Percentiles rank a stretch among this genome's conserved stretches.
Conservation (phyloP, 1,284 basidiomycete genomes). For the Irpex rosettiformis region DNA sequence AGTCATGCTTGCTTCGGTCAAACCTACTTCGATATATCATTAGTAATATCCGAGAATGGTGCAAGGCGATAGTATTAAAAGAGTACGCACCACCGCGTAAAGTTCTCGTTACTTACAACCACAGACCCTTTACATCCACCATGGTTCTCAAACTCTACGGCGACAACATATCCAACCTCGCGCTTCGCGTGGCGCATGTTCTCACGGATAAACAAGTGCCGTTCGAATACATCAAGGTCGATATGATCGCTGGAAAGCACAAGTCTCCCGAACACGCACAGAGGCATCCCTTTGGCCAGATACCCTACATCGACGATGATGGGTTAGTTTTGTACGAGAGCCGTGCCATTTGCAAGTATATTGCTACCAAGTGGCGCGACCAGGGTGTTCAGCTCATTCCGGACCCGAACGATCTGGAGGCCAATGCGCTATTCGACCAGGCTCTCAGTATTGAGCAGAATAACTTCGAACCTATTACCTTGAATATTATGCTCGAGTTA, state of each 20-base stretch:
- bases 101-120: too few relatives aligned
- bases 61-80: too few relatives aligned
- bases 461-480: slow-evolving; percentile 48
- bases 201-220: slow-evolving; percentile 12
- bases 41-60: too few relatives aligned
- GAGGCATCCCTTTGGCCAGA: slow-evolving; percentile 62
- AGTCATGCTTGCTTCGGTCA: too few relatives aligned
- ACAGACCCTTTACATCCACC: neutral
- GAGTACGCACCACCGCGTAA: too few relatives aligned
- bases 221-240: slow-evolving; percentile 42
- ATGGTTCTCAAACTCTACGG: neutral
- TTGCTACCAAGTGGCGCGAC: slow-evolving; percentile 40
- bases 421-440: slow-evolving; percentile 32
- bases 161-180: neutral
- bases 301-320: slow-evolving; percentile 60
- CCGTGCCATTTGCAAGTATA: slow-evolving; percentile 50
- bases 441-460: slow-evolving; percentile 39
- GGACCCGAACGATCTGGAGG: slow-evolving; percentile 28
- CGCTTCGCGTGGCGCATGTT: neutral
- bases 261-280: slow-evolving; percentile 40
- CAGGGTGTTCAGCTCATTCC: slow-evolving; percentile 34
- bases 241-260: slow-evolving; percentile 42
- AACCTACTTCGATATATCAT: too few relatives aligned
- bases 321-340: slow-evolving; percentile 46
- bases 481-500: slow-evolving; percentile 38